Base-by-base conservation (phyloP, 306 rosid species). In the Prunus dulcis region DNA sequence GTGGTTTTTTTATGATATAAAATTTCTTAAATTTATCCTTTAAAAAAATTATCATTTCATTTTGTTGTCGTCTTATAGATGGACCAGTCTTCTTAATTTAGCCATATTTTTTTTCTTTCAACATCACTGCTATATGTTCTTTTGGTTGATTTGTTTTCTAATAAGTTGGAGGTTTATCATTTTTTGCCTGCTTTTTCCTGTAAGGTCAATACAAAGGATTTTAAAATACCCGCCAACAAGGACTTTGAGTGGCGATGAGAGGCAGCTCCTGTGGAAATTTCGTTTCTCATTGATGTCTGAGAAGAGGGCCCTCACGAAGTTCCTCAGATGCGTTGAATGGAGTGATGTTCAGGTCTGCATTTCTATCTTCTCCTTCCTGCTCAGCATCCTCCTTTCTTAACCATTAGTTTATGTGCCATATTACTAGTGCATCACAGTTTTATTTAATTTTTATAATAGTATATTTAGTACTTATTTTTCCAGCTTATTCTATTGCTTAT, bases 231-330 rank as follows among this genome's bases (percentile, higher is more conserved):
- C 99, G 56, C 99, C 99, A 43, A 95, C 98, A 43, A 92, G 97
- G 88, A 95, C 90, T 68, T 82, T 95, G 88, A 95, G 91, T 76
- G 99, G 99, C 80, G 99, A 92, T 52, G 99, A 95, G 78, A 92
- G 99, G 65, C 99, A 95, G 85, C 97, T 95, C 38, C 81, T 95
- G 61, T 95, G 99, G 99, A 95, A 95, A 91, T 95, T 95, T 41
- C 97, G 99, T 74, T 95, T 95, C 83, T 95, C 97, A 69, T 89
- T 92, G 86, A 95, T 95, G 99, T 87, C 97, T 83, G 99, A 92
- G 87, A 95, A 95, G 89, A 92, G 96, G 87, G 99, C 99, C 84
- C 96, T 95, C 66, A 95, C 99, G 79, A 95, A 95, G 87, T 95
- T 95, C 75, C 91, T 95, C 47, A 91, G 93, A 50, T 95, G 97